phyloP scores from a whole-genome alignment of 192 early-diverging fungal genomes.

The Coemansia sp. region DNA sequence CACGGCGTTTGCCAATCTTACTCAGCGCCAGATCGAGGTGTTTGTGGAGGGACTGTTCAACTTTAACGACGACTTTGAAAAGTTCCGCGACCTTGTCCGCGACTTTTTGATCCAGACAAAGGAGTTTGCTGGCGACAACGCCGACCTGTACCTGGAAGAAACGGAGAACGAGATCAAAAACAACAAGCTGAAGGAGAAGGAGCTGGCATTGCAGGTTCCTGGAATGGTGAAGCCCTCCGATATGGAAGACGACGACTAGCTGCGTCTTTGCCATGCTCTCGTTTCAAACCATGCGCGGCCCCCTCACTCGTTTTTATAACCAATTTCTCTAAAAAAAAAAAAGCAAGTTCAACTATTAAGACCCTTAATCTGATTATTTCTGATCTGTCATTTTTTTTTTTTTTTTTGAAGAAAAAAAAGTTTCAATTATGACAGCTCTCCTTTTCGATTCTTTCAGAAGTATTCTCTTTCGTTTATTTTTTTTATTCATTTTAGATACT shows the following conservation, averaged over 20 bases:
- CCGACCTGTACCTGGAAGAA: constrained; percentile 85
- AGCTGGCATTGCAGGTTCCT: constrained; percentile 82
- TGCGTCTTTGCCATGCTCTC: neutral
- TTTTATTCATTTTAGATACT: neutral
- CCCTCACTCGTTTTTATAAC: no score
- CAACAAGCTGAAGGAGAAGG: constrained; percentile 77
- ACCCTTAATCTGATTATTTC: neutral
- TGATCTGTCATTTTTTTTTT: constrained; percentile 1
- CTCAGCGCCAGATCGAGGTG: constrained; percentile 77
- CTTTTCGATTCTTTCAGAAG: neutral
- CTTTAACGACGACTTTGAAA: constrained; percentile 73
- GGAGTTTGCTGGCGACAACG: constrained; percentile 90
- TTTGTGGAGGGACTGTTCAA: constrained; percentile 89
- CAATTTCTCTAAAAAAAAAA: no score
- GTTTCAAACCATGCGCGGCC: no score
- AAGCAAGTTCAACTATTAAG: neutral
- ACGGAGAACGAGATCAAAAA: constrained; percentile 78
- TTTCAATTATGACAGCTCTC: neutral
- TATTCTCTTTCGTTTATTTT: neutral
- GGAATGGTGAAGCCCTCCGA: constrained; percentile 97
- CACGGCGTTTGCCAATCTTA: constrained; percentile 90
- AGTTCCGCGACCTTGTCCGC: constrained; percentile 91
- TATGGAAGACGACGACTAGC: constrained; percentile 55
- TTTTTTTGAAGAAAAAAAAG: neutral
- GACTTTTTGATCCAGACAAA: constrained; percentile 94